Conservation (phyloP, 2,329 filamentous ascomycete genomes). For the Colletotrichum filicis region DNA sequence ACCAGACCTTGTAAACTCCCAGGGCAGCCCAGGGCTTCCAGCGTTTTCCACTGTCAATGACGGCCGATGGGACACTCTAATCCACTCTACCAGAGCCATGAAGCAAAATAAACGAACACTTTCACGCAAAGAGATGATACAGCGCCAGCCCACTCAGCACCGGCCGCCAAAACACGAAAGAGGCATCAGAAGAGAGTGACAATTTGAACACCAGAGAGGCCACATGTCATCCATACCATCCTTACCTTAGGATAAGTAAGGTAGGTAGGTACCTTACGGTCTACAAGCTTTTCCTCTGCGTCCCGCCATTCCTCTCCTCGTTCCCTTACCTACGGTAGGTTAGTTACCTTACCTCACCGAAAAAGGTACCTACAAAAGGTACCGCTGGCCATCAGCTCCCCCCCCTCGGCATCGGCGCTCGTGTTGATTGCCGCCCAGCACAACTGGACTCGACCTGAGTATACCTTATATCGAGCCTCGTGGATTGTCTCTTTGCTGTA, state of each 20-base stretch:
- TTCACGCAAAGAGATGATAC: not conserved
- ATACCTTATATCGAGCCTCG: not conserved
- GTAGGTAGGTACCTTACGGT: too few species aligned
- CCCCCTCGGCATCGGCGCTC: slow-evolving; percentile 16
- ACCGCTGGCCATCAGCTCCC: not conserved
- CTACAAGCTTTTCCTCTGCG: slow-evolving; percentile 12
- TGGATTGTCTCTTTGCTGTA: slow-evolving; percentile 19
- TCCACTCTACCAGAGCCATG: not conserved
- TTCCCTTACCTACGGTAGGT: not conserved
- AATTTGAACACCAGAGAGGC: not conserved
- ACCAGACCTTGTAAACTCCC: not conserved
- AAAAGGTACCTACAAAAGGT: slow-evolving; percentile 19
- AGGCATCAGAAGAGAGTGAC: slow-evolving; percentile 7
- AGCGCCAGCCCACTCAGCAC: not conserved
- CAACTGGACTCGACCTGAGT: not conserved
- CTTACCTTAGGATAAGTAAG: too few species aligned
- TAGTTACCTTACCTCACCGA: slow-evolving; percentile 16
- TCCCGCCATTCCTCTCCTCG: not conserved
- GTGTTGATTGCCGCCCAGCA: slow-evolving; percentile 3
- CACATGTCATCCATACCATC: not conserved
- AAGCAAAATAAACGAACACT: not conserved
- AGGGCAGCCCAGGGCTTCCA: slow-evolving; percentile 10
- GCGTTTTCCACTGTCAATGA: not conserved
- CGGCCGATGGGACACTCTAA: not conserved
- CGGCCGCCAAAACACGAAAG: not conserved